Base-by-base conservation (phyloP, 768 basidiomycete genomes). In the Mycena epipterygia region DNA sequence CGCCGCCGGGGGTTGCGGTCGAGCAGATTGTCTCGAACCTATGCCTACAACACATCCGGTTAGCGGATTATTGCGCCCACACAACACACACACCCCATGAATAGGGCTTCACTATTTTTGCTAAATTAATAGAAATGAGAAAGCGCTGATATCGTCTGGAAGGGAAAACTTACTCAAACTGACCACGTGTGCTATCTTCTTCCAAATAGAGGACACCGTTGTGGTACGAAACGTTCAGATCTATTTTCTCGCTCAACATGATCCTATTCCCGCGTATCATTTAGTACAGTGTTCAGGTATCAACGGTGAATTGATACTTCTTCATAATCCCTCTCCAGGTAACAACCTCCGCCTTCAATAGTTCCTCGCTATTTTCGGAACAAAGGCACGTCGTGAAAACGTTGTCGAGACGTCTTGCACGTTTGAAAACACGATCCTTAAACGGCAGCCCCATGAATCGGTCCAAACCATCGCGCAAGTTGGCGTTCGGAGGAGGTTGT, bases 151-250 rank as follows among this genome's bases (percentile, higher is more conserved):
- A 51, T 29, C 13, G 37, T 23, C 9, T 1, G 30, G 2, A n/a
- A 27, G 3, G 27, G n/a, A 23, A 44, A n/a, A 21, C 32, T 29
- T n/a, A 57, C n/a, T 27, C 69, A 29, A 30, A 70, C 60, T 57
- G 35, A 8, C 8, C 37, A 0, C 7, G 12, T 21, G 13, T 9
- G 46, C 30, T 30, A 6, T 23, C 19, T 16, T 71, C 70, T 35
- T 71, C 70, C 33, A 71, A 13, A 33, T 71, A 71, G 6, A 71
- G 49, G 5, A 71, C 58, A 8, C 70, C 70, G 6, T 35, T 42
- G 32, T 71, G 21, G 21, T n/a, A 67, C 25, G 70, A 71, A 35
- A 67, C 44, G 21, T 71, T 67, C 9, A 71, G 32, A 23, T 71
- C 52, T 5, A 71, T 27, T 16, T 48, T 49, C 8, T 30, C 0